phyloP scores from a whole-genome alignment of 73 alveolate genomes.

The Paraurostyla sp. region DNA sequence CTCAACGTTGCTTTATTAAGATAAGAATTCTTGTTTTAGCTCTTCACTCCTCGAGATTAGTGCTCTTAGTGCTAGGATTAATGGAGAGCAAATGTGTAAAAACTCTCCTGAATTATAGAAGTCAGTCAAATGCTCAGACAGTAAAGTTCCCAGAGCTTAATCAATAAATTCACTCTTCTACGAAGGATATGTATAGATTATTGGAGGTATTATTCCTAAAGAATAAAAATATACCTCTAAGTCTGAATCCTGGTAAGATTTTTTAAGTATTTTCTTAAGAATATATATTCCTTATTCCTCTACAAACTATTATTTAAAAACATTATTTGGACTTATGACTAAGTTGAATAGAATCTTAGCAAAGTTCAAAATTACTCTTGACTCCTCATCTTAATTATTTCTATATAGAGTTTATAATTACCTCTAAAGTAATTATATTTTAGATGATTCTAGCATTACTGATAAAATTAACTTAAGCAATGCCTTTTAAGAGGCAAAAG shows the following conservation, averaged over 20 bases:
- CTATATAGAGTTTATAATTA: neutral
- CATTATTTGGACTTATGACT: conserved; percentile 8
- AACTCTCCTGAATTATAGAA: neutral
- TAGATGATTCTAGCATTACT: conserved; percentile 10
- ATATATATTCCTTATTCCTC: conserved; percentile 28
- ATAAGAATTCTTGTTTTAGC: neutral
- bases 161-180: neutral
- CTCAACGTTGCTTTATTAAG: neutral
- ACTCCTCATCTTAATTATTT: neutral
- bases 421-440: conserved; percentile 2
- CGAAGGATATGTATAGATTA: conserved; percentile 22
- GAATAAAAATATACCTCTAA: conserved; percentile 34
- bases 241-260: neutral
- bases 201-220: conserved; percentile 34
- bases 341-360: conserved; percentile 43
- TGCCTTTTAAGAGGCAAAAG: neutral
- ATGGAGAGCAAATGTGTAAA: conserved; percentile 14
- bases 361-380: conserved; percentile 14
- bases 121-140: neutral
- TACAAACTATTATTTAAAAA: conserved; percentile 23
- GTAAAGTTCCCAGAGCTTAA: neutral
- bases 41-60: neutral
- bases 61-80: conserved; percentile 24
- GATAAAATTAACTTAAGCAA: neutral
- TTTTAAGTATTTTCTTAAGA: conserved; percentile 1